Evolutionary conservation across 2,329 filamentous ascomycete genomes (phyloP).

Genomic region (Fusarium sp.): DNA sequence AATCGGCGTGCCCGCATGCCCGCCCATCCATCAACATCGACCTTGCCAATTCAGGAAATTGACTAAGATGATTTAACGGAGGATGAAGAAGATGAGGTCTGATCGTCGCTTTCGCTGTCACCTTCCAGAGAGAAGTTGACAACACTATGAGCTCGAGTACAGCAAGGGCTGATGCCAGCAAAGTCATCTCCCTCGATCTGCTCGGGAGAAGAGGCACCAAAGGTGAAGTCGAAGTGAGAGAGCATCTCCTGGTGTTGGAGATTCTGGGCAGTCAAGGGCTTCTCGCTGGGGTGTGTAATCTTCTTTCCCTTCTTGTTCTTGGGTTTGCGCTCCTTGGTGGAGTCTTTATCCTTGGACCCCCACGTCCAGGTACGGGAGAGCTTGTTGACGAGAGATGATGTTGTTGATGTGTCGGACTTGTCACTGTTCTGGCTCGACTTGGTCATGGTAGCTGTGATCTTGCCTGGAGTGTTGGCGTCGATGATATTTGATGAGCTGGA

Average conservation of each 20-base stretch:
- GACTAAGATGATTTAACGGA: constrained; percentile 40
- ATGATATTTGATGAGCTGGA: constrained; percentile 52
- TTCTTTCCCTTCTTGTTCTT: constrained; percentile 49
- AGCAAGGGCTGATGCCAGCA: constrained; percentile 60
- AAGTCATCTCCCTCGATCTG: constrained; percentile 54
- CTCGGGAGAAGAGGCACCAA: constrained; percentile 56
- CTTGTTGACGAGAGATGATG: constrained; percentile 49
- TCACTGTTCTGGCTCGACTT: constrained; percentile 49
- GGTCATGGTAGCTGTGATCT: constrained; percentile 48
- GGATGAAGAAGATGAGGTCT: constrained; percentile 40
- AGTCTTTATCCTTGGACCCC: constrained; percentile 49
- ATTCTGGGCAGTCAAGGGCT: constrained; percentile 61
- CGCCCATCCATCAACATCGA: constrained; percentile 38
- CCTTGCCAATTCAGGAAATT: constrained; percentile 43
- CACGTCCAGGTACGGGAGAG: constrained; percentile 53
- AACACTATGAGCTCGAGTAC: constrained; percentile 57
- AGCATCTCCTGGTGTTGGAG: constrained; percentile 63
- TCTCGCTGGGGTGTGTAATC: constrained; percentile 59
- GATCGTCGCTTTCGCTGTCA: constrained; percentile 44
- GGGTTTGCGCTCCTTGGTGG: constrained; percentile 50
- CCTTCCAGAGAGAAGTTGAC: constrained; percentile 46
- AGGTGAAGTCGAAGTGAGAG: constrained; percentile 61
- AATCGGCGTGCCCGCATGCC: constrained; percentile 35
- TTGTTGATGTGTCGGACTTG: constrained; percentile 49
- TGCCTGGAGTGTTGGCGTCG: constrained; percentile 50